Evolutionary conservation across 441 rosid genomes (phyloP).

Genomic region (Viola pubescens): DNA sequence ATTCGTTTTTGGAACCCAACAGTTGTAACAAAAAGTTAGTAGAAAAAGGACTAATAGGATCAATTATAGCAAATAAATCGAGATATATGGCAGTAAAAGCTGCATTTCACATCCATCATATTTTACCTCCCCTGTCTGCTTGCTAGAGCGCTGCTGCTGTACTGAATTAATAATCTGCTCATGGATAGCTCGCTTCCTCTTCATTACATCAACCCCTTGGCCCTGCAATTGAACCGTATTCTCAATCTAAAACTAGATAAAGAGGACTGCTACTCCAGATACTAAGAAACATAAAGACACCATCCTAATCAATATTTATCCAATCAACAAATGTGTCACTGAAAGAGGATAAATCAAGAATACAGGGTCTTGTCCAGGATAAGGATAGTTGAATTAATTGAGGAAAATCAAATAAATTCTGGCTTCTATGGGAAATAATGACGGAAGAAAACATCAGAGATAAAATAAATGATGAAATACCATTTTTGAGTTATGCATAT

Average conservation of each 20-base stretch:
- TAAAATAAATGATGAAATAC: not conserved
- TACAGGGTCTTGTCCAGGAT: not conserved
- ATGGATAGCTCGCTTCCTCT: conserved; percentile 78
- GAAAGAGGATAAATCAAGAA: not conserved
- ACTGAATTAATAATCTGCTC: conserved; percentile 63
- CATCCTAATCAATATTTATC: no score
- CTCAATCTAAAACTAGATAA: not conserved
- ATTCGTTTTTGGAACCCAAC: no score
- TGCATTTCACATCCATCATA: conserved; percentile 7
- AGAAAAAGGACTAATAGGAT: no score
- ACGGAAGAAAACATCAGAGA: not conserved
- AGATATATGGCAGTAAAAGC: not conserved
- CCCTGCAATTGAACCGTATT: conserved; percentile 42
- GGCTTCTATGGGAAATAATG: not conserved
- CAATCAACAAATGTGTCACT: no score
- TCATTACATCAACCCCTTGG: conserved; percentile 93
- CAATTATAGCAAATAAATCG: no score
- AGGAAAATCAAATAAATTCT: not conserved
- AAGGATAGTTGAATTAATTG: not conserved
- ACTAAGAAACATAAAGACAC: not conserved
- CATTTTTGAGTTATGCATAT: no score
- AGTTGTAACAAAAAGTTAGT: no score
- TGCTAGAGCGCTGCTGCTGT: conserved; percentile 47
- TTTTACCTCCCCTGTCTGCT: conserved; percentile 49
- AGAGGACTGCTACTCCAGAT: not conserved